A percentile compares a stretch with the other conserved stretches of the same genome.
Conservation (phyloP, 2,329 filamentous ascomycete species). For the Drechmeria coniospora region DNA sequence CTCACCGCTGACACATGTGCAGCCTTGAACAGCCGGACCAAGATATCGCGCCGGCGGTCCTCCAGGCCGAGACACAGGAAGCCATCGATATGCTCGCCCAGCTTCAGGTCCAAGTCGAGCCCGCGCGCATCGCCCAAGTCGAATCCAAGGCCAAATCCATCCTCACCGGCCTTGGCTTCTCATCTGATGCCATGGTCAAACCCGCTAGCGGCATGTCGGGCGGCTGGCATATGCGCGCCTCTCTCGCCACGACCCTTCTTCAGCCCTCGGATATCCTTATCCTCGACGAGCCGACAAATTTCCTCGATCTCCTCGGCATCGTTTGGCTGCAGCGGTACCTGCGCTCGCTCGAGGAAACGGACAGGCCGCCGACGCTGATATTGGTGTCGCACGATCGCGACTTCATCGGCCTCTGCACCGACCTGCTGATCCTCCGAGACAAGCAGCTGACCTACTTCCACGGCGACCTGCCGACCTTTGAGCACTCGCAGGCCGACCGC, state of each 20-base stretch:
- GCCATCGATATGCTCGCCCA: conserved; percentile 55
- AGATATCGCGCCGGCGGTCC: conserved; percentile 36
- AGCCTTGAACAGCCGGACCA: conserved; percentile 36
- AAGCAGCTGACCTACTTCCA: conserved; percentile 58
- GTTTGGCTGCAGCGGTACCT: conserved; percentile 73
- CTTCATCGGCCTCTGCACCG: conserved; percentile 63
- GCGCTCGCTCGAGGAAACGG: conserved; percentile 33
- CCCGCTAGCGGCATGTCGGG: conserved; percentile 55
- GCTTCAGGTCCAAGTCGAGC: conserved; percentile 52
- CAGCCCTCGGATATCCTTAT: conserved; percentile 65
- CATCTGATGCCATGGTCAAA: conserved; percentile 41
- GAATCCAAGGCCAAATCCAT: conserved; percentile 52
- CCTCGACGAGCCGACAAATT: conserved; percentile 79
- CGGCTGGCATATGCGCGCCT: conserved; percentile 58
- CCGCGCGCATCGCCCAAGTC: conserved; percentile 45
- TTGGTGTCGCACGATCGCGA: conserved; percentile 75
- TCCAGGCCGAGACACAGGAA: conserved; percentile 52
- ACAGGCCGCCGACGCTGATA: conserved; percentile 49
- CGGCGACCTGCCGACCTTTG: conserved; percentile 59
- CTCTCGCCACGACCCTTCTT: conserved; percentile 50
- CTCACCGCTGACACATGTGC: too few species aligned
- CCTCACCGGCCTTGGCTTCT: conserved; percentile 57
- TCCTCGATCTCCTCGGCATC: conserved; percentile 67
- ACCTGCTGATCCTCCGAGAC: conserved; percentile 62
- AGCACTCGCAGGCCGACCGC: conserved; percentile 50